Percentiles rank a stretch among this genome's conserved stretches.
Evolutionary conservation across 495 filamentous ascomycete species (phyloP).

Genomic region (Rhizodiscina lignyota): DNA sequence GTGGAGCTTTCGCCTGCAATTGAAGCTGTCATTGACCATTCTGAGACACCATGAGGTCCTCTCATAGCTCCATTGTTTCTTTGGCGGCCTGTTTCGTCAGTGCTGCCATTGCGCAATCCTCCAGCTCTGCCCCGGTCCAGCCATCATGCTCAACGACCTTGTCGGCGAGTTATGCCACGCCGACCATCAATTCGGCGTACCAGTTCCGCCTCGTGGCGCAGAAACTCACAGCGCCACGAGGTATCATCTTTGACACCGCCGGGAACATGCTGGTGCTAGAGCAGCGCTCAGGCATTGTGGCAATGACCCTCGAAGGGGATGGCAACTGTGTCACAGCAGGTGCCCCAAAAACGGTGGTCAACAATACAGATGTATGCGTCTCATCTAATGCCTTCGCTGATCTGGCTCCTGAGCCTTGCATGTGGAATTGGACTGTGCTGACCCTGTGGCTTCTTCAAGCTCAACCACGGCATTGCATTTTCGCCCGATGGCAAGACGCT

Average conservation of each 20-base stretch:
- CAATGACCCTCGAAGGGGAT: conserved; percentile 31
- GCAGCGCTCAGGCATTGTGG: conserved; percentile 33
- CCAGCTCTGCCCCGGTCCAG: too few relatives aligned
- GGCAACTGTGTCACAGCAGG: conserved; percentile 31
- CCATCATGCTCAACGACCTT: conserved; percentile 19
- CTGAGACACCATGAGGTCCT: too few relatives aligned
- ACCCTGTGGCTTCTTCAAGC: too few relatives aligned
- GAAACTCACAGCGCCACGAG: conserved; percentile 35
- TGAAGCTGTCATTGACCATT: too few relatives aligned
- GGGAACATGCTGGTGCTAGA: conserved; percentile 49
- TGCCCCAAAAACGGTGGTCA: conserved; percentile 9
- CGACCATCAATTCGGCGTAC: conserved; percentile 40
- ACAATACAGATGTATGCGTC: conserved; percentile 18
- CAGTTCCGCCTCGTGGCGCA: conserved; percentile 35
- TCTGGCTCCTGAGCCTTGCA: too few relatives aligned
- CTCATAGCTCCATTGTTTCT: too few relatives aligned
- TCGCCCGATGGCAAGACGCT: conserved; percentile 43
- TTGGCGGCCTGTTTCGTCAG: too few relatives aligned
- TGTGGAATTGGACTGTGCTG: too few relatives aligned
- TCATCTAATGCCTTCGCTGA: conserved; percentile 8
- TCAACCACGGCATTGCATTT: conserved; percentile 53
- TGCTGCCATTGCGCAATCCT: too few relatives aligned
- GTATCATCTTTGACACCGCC: conserved; percentile 39
- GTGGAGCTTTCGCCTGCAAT: too few relatives aligned
- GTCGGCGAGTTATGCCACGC: conserved; percentile 18